Evolutionary conservation across 2,329 filamentous ascomycete genomes (phyloP).

Genomic region (Neofusicoccum cordaticola): DNA sequence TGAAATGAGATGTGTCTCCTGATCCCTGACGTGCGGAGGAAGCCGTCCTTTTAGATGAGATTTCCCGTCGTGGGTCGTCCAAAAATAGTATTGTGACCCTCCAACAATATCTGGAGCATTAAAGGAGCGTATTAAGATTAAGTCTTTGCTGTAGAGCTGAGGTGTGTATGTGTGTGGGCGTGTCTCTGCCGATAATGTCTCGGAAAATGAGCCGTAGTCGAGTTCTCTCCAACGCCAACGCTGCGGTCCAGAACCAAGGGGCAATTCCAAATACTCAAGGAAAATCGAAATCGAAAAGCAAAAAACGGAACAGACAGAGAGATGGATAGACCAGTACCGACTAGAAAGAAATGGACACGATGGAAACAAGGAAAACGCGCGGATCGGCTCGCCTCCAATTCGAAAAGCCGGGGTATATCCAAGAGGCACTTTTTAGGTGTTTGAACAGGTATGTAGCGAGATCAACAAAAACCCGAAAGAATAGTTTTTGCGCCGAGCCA

Average conservation of each 20-base stretch:
- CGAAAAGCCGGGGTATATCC: conserved; percentile 18
- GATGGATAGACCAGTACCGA: background rate
- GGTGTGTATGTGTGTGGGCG: conserved; percentile 6
- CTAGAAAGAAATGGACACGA: background rate
- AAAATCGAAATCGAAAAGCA: background rate
- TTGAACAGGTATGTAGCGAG: conserved; percentile 17
- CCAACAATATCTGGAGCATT: conserved; percentile 1
- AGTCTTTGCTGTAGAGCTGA: conserved; percentile 11
- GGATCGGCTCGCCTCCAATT: conserved; percentile 17
- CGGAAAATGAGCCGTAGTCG: conserved; percentile 12
- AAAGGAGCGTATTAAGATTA: conserved; percentile 16
- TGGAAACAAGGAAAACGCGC: conserved; percentile 11
- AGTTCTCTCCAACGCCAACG: conserved; percentile 13
- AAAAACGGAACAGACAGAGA: background rate
- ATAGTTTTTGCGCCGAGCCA: conserved; percentile 11
- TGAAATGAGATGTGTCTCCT: background rate
- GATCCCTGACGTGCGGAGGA: background rate
- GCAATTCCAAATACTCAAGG: conserved; percentile 10
- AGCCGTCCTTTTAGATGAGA: background rate
- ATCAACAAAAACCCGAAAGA: conserved; percentile 12
- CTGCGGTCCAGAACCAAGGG: conserved; percentile 3
- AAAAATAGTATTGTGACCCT: conserved; percentile 14
- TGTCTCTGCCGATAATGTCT: conserved; percentile 12
- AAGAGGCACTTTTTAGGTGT: conserved; percentile 15
- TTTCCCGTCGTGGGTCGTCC: background rate